These are phyloP conservation scores for Thelonectria blattea DNA, from an alignment of 2,329 filamentous ascomycete species.

Conservation along the genomic window DNA sequence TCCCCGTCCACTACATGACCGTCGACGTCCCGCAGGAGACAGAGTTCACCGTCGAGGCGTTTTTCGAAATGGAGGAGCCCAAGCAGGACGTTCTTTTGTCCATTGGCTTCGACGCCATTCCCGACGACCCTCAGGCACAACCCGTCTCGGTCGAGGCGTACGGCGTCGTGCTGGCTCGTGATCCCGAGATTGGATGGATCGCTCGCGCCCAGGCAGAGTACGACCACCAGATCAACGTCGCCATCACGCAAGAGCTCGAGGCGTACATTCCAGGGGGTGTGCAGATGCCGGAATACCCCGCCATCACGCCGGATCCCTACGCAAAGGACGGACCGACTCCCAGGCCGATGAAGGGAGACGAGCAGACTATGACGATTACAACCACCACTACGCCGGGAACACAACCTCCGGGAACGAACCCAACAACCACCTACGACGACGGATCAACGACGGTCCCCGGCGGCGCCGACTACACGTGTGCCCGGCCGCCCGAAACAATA, in stretches of 20 bases:
- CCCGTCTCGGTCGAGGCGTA: background rate
- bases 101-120: background rate
- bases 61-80: background rate
- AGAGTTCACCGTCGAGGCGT: background rate
- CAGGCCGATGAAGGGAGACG: background rate
- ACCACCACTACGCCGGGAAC: background rate
- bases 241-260: background rate
- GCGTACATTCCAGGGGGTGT: background rate
- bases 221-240: conserved; percentile 1
- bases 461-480: background rate
- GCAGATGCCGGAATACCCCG: background rate
- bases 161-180: background rate
- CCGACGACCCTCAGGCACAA: background rate
- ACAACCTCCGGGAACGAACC: background rate
- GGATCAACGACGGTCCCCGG: background rate
- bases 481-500: background rate
- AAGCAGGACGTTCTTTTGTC: background rate
- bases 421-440: background rate
- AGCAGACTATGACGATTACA: background rate
- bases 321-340: background rate
- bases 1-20: background rate
- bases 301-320: background rate
- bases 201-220: background rate
- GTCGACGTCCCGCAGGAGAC: background rate
- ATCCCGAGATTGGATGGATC: background rate